A percentile compares a stretch with the other conserved stretches of the same genome.
Evolutionary conservation across 2,329 filamentous ascomycete genomes (phyloP).

Genomic region (Claviceps sp.): DNA sequence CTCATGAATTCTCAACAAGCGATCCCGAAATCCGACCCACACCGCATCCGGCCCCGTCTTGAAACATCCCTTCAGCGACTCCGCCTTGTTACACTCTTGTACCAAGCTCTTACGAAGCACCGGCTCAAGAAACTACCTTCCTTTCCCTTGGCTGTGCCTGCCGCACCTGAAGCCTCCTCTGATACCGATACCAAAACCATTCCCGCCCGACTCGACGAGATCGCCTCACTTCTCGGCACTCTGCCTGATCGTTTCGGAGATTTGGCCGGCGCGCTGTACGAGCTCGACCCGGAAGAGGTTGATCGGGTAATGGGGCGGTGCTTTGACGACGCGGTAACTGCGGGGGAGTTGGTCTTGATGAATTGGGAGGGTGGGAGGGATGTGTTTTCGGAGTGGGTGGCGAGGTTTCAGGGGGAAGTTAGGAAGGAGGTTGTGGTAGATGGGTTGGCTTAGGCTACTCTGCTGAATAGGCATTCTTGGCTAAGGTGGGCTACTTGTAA

Average conservation of each 20-base stretch:
- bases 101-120: constrained; percentile 55
- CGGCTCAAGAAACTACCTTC: constrained; percentile 46
- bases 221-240: constrained; percentile 39
- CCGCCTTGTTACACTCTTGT: constrained; percentile 54
- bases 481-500: not conserved
- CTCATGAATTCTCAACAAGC: constrained; percentile 49
- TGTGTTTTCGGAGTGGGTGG: constrained; percentile 68
- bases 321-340: constrained; percentile 44
- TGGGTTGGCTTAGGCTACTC: not conserved
- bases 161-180: constrained; percentile 5
- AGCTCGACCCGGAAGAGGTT: constrained; percentile 45
- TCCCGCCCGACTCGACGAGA: constrained; percentile 37
- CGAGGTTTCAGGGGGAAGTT: constrained; percentile 39
- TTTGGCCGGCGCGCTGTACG: constrained; percentile 60
- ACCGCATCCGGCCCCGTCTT: constrained; percentile 51
- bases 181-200: constrained; percentile 10
- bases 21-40: constrained; percentile 51
- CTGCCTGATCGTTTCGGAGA: constrained; percentile 59
- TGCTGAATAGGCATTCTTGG: not conserved
- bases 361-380: constrained; percentile 56
- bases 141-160: constrained; percentile 17
- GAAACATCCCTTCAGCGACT: constrained; percentile 51
- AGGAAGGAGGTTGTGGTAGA: constrained; percentile 23
- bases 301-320: constrained; percentile 45
- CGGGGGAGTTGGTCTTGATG: constrained; percentile 39